Evolutionary conservation across 768 basidiomycete species (phyloP), one percentile per base, ranked within the genome.

Genomic region (Tephrocybe sp.): DNA sequence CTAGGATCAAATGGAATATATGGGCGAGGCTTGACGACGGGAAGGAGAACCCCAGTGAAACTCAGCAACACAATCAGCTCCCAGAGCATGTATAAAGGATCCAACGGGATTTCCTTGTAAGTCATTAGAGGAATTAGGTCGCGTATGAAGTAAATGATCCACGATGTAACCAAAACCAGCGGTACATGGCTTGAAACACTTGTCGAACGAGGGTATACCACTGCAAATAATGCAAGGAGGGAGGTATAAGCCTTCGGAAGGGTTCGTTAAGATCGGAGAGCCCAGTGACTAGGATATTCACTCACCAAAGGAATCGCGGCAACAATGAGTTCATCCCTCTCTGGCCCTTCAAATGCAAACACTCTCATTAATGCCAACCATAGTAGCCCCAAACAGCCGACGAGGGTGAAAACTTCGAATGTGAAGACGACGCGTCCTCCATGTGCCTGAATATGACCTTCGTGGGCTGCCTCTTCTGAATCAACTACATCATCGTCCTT

Each of bases 91-190:
- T 78, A 76, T 0, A 58, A 56, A 0, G 62, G 60, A 54, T 87
- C 85, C 11, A 66, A 52, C 1, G 83, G 80, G 10, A 46, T 34
- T 14, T 75, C 64, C 13, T 70, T 71, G 62, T 70, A 83, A 1
- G 83, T 85, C 20, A 74, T 65, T 10, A 85, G 60, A 11, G 85
- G 85, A 62, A 73, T 82, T 6, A 87, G 45, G 60, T 81, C 76
- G n/a, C 83, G 74, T 54, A 80, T 80, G 34, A 67, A 65, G 57
- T 76, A 86, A 3, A 83, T 69, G 3, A 55, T 54, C 56, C 52
- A 57, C n/a, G 52, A 47, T 16, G 39, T 48, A 5, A 20, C 51
- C 39, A 57, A 35, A 13, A 57, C 35, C 17, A 53, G 19, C 12
- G 45, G 30, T 11, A 53, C 17, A 43, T 53, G 52, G 23, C 41